A percentile compares a stretch with the other conserved stretches of the same genome.
Conservation (phyloP, 2,329 filamentous ascomycete genomes). For the Sporothrix protearum region DNA sequence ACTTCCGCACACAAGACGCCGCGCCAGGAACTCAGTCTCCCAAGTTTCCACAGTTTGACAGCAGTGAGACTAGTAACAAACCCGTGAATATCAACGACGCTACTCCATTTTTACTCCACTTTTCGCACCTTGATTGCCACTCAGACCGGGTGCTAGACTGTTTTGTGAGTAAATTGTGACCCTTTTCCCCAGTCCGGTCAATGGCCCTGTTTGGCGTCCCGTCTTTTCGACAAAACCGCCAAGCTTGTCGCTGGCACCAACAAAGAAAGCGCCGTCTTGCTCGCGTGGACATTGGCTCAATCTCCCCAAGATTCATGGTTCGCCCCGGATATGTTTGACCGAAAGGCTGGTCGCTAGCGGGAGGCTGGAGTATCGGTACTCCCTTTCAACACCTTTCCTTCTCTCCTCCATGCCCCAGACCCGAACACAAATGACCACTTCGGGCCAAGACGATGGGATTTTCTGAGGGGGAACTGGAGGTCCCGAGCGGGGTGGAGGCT, state of each 20-base stretch:
- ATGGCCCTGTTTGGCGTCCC: not conserved
- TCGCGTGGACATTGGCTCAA: constrained; percentile 3
- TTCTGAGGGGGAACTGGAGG: constrained; percentile 9
- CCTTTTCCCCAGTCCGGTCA: constrained; percentile 6
- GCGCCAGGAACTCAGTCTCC: not conserved
- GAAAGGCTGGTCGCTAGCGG: constrained; percentile 2
- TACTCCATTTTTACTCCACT: not conserved
- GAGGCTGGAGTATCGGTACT: constrained; percentile 10
- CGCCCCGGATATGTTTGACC: constrained; percentile 17
- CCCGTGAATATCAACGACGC: not conserved
- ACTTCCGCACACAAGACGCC: not conserved
- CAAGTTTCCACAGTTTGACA: not conserved
- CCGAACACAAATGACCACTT: not conserved
- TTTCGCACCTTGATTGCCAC: not conserved
- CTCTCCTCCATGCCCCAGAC: not conserved
- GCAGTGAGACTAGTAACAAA: not conserved
- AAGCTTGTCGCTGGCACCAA: not conserved
- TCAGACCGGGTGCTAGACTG: not conserved
- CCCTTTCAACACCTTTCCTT: not conserved
- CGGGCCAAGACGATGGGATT: not conserved
- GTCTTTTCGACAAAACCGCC: not conserved
- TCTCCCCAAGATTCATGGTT: not conserved
- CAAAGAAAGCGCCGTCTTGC: not conserved
- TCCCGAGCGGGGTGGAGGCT: not conserved
- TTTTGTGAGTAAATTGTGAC: not conserved